Conservation (phyloP, 2,329 filamentous ascomycete genomes). For the Fusarium sp. region DNA sequence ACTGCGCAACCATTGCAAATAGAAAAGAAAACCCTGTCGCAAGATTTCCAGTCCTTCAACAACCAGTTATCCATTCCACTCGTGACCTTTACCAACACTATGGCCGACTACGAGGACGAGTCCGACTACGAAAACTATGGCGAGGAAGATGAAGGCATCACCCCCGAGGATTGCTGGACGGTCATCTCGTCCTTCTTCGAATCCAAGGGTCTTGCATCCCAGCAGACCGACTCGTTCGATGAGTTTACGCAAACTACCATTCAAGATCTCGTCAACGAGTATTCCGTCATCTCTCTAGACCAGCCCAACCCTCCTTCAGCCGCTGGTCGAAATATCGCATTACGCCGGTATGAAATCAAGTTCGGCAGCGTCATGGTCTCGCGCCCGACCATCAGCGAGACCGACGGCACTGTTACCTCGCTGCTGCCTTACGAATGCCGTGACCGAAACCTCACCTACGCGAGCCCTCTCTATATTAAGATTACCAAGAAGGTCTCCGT, state of each 20-base stretch:
- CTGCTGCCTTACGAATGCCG: conserved; percentile 96
- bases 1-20: conserved; percentile 23
- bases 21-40: conserved; percentile 20
- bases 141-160: conserved; percentile 81
- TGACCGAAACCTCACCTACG: conserved; percentile 95
- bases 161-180: conserved; percentile 97
- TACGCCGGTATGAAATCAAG: conserved; percentile 95
- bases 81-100: conserved; percentile 49
- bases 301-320: conserved; percentile 86
- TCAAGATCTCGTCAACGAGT: conserved; percentile 94
- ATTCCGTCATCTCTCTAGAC: conserved; percentile 92
- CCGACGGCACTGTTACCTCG: conserved; percentile 88
- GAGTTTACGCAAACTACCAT: conserved; percentile 96
- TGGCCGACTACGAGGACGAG: conserved; percentile 71
- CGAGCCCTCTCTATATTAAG: conserved; percentile 90
- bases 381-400: conserved; percentile 91
- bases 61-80: conserved; percentile 1
- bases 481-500: conserved; percentile 89
- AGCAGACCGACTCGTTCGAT: conserved; percentile 98
- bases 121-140: conserved; percentile 80
- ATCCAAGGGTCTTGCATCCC: conserved; percentile 93
- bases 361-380: conserved; percentile 93
- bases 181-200: conserved; percentile 99
- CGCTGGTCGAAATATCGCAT: conserved; percentile 84
- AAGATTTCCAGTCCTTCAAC: background rate